phyloP scores from a whole-genome alignment of 768 basidiomycete genomes.

The Psilocybe azurescens region DNA sequence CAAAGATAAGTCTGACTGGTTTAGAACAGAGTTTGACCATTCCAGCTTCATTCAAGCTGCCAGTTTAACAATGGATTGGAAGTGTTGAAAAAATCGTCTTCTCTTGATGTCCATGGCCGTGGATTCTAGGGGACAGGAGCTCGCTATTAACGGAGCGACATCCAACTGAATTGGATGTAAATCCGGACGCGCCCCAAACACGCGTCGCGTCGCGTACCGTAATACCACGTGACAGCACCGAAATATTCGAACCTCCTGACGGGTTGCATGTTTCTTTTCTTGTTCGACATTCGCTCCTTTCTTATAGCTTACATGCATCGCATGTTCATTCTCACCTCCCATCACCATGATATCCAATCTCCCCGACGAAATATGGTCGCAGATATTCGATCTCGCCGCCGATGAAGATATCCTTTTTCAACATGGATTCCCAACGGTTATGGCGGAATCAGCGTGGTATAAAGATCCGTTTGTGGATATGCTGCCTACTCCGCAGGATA shows the following conservation, averaged over 20 bases:
- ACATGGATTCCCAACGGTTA: slow-evolving; percentile 60
- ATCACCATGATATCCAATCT: slow-evolving; percentile 37
- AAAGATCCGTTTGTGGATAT: slow-evolving; percentile 44
- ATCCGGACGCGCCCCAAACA: too few species aligned
- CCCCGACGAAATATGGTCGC: slow-evolving; percentile 72
- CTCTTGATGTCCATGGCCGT: too few species aligned
- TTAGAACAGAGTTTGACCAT: too few species aligned
- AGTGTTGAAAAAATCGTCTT: too few species aligned
- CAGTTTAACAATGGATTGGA: too few species aligned
- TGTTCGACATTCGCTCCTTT: background rate
- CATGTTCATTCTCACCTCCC: background rate
- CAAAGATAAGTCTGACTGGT: too few species aligned
- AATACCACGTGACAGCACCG: background rate
- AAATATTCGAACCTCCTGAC: background rate
- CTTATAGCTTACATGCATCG: background rate
- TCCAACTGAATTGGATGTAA: too few species aligned
- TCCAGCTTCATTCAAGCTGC: too few species aligned
- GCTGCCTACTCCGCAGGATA: background rate
- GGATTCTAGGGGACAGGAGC: too few species aligned
- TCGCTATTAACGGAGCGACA: too few species aligned
- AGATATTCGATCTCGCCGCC: slow-evolving; percentile 73
- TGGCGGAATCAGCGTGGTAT: slow-evolving; percentile 73
- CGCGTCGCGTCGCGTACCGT: slow-evolving; percentile 5
- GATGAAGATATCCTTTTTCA: slow-evolving; percentile 75
- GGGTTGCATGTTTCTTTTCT: background rate